Evolutionary conservation across 2,329 filamentous ascomycete genomes (phyloP).

Genomic region (Epichloe sibirici): DNA sequence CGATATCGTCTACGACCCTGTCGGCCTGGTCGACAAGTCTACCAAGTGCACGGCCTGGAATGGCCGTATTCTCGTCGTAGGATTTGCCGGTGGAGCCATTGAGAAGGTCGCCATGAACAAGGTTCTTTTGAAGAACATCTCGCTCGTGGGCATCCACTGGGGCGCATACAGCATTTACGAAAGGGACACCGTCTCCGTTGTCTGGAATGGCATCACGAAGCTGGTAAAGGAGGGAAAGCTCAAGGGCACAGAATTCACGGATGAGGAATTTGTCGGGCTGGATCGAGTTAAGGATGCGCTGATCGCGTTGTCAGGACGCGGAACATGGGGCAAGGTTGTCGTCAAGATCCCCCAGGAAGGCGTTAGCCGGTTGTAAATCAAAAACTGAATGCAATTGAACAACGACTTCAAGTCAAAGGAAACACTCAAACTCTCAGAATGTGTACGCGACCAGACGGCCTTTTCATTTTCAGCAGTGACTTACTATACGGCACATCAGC

Average conservation of each 20-base stretch:
- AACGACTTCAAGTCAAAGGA: no score
- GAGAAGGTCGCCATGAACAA: constrained; percentile 91
- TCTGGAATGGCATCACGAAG: constrained; percentile 74
- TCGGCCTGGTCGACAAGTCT: constrained; percentile 75
- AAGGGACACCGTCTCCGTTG: constrained; percentile 52
- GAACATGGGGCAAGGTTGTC: constrained; percentile 94
- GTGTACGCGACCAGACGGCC: no score
- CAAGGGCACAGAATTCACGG: constrained; percentile 68
- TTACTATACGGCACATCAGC: no score
- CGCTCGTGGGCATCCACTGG: constrained; percentile 84
- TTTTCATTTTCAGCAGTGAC: no score
- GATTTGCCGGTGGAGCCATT: constrained; percentile 64
- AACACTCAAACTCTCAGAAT: no score
- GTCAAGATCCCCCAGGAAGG: constrained; percentile 66
- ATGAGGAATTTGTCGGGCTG: constrained; percentile 70
- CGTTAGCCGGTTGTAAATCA: constrained; percentile 39
- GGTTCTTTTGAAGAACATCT: constrained; percentile 87
- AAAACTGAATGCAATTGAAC: not conserved
- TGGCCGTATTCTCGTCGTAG: constrained; percentile 74
- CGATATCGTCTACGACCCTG: constrained; percentile 91
- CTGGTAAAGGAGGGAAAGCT: constrained; percentile 71
- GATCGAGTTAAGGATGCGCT: constrained; percentile 68
- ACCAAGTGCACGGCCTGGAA: constrained; percentile 94
- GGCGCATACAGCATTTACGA: constrained; percentile 70
- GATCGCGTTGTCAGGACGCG: constrained; percentile 62